Evolutionary conservation across 306 rosid species (phyloP).

Genomic region (Lagenaria siceraria): DNA sequence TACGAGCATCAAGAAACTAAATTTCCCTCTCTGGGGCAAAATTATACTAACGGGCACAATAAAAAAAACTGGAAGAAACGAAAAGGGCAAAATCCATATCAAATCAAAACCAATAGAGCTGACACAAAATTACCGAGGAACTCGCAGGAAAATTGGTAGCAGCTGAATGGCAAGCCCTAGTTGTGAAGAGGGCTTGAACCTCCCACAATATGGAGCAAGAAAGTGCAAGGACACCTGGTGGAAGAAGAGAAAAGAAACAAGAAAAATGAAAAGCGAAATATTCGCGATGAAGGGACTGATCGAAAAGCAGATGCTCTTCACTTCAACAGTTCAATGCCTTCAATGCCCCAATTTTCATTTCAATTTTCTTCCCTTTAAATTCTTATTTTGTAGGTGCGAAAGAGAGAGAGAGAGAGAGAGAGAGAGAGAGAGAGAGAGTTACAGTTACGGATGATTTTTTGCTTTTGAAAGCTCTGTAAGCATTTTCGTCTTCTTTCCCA

Average conservation of each 20-base stretch:
- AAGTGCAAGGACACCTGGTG: background rate
- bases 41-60: background rate
- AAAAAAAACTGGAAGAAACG: background rate
- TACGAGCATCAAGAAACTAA: background rate
- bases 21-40: background rate
- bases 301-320: constrained; percentile 14
- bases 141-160: background rate
- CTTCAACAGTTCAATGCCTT: background rate
- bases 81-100: background rate
- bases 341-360: background rate
- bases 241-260: background rate
- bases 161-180: constrained; percentile 6
- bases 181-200: background rate
- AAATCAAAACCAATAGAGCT: background rate
- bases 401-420: background rate
- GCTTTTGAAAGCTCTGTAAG: background rate
- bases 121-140: constrained; percentile 1
- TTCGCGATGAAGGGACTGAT: constrained; percentile 12
- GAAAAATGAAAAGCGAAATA: constrained; percentile 9
- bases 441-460: background rate
- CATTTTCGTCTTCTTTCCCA: background rate
- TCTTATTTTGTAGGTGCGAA: background rate
- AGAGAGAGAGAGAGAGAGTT: background rate
- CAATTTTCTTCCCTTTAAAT: background rate
- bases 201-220: background rate